Evolutionary conservation across 1,284 basidiomycete genomes (phyloP).

Genomic region (Ganoderma leucocontextum): DNA sequence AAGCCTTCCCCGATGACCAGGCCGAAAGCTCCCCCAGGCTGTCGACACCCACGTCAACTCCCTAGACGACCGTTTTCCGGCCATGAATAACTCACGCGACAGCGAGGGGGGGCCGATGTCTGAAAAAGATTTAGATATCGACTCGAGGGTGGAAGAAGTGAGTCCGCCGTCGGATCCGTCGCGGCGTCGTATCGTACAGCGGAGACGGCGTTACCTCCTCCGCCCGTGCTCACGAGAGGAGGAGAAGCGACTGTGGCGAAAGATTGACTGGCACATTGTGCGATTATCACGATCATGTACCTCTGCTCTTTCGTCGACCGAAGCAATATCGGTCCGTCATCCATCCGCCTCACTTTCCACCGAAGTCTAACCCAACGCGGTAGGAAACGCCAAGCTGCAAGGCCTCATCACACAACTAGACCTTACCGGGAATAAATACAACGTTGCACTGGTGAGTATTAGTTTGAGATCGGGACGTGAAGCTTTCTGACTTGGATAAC

Average conservation of each 20-base stretch:
- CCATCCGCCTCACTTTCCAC: neutral
- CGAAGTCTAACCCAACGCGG: neutral
- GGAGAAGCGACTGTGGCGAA: constrained; percentile 26
- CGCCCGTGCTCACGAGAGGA: constrained; percentile 10
- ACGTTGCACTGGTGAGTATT: constrained; percentile 63
- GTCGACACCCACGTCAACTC: neutral
- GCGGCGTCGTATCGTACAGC: neutral
- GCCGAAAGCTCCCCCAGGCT: neutral
- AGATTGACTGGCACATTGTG: constrained; percentile 42
- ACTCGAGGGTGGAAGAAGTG: neutral
- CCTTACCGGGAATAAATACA: constrained; percentile 65
- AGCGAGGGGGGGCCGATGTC: neutral
- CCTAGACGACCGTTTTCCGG: neutral
- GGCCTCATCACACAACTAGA: constrained; percentile 62
- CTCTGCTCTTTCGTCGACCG: constrained; percentile 45
- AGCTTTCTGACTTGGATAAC: neutral
- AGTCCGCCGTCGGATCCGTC: neutral
- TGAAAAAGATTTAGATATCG: neutral
- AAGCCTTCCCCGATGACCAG: neutral
- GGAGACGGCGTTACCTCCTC: neutral
- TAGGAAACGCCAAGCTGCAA: constrained; percentile 72
- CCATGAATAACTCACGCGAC: neutral
- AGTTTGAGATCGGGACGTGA: neutral
- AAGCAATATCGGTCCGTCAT: constrained; percentile 40
- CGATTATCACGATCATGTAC: constrained; percentile 49